Base-by-base conservation (phyloP, 441 rosid species). In the Eugenia klotzschiana region DNA sequence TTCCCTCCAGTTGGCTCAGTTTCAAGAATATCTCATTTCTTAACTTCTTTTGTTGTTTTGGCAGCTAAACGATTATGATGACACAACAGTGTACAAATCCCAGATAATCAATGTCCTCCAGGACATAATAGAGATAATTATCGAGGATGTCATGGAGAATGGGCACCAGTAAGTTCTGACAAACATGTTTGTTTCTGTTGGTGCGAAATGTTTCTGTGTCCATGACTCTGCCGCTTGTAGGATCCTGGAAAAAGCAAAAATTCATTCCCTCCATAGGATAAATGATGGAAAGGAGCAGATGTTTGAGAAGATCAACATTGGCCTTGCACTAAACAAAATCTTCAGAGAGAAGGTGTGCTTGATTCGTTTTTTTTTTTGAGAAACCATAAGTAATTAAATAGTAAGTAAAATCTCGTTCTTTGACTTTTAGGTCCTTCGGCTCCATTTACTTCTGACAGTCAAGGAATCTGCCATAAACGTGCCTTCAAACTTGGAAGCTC, bases 391-490 rank as follows among this genome's bases (percentile, higher is more conserved):
- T 79, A 8, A 77, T 85, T 73, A 79, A 18, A 55, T 79, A 83
- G 80, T 82, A 72, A 81, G 51, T 55, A 53, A 54, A 20, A 83
- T 89, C 80, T 82, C 73, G 26, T 79, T 73, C 53, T 85, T 87
- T 79, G 77, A 84, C 55, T 83, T 81, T 72, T 85, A 97, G 99
- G 93, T 94, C 88, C 91, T 86, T 58, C 88, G 98, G 91, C 95
- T 97, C 80, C 84, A 85, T 88, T 89, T 97, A 86, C 98, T 97
- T 84, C 85, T 95, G 86, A 94, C 98, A 29, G 93, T 95, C 74
- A 97, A 94, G 94, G 98, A 97, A 88, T 95, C 99, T 79, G 99
- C 99, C 51, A 95, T 94, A 80, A 94, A 97, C 79, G 94, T 97
- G 84, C 99, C 99, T 72, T 91, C 91, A 73, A 95, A 91, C 88